A percentile compares a stretch with the other conserved stretches of the same genome.
These are phyloP conservation scores for Wallacemonas collosoma DNA, from an alignment of 208 protist genomes.

Conservation along the genomic window DNA sequence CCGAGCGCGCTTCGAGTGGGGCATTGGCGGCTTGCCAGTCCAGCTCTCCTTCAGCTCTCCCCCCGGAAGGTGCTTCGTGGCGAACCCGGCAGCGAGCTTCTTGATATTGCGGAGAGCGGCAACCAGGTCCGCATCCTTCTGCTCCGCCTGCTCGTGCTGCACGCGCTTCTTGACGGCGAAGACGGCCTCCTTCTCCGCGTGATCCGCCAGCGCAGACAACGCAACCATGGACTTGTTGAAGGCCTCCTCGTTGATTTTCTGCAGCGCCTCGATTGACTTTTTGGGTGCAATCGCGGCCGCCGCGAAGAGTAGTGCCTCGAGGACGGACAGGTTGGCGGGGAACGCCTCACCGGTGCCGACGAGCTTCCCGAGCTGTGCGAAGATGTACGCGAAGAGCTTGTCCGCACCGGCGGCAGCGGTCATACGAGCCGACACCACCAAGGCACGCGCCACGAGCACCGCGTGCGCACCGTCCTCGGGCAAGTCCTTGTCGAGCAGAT, in stretches of 20 bases:
- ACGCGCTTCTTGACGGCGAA: constrained; percentile 58
- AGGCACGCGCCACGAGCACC: constrained; percentile 47
- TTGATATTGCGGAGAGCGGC: constrained; percentile 69
- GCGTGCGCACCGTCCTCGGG: constrained; percentile 27
- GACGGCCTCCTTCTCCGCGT: constrained; percentile 18
- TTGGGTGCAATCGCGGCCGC: constrained; percentile 52
- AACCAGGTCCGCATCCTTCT: constrained; percentile 51
- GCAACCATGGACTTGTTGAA: constrained; percentile 47
- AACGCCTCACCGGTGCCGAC: constrained; percentile 23
- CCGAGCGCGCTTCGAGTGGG: constrained; percentile 45
- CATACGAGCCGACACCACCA: constrained; percentile 54
- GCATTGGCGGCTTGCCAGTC: constrained; percentile 46
- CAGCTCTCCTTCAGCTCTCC: constrained; percentile 73
- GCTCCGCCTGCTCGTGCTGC: constrained; percentile 30
- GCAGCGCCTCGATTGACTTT: constrained; percentile 56
- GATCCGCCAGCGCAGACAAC: constrained; percentile 25
- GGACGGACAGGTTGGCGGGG: constrained; percentile 56
- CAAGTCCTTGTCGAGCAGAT: constrained; percentile 32
- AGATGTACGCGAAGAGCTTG: constrained; percentile 53
- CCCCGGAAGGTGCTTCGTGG: constrained; percentile 68
- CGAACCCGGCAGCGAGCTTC: constrained; percentile 50
- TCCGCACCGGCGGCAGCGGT: constrained; percentile 54
- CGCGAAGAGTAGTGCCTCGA: constrained; percentile 81
- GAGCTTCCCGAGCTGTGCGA: constrained; percentile 26
- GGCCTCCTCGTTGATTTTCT: constrained; percentile 63